A percentile compares a stretch with the other conserved stretches of the same genome.
Evolutionary conservation across 108 stramenopile species (phyloP).

Genomic region (Pseudonitzschia multiseries): DNA sequence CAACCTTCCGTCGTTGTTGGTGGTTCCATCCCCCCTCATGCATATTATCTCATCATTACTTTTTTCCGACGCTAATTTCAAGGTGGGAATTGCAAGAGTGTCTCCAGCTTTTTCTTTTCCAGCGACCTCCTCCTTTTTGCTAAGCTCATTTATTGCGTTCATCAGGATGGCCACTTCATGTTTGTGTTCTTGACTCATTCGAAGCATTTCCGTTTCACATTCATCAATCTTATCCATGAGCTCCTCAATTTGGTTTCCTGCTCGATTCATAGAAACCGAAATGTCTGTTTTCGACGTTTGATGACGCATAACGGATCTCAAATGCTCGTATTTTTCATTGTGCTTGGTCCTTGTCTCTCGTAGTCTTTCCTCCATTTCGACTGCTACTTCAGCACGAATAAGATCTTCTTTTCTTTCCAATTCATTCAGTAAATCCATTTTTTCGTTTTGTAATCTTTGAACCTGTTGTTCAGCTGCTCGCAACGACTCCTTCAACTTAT

Average conservation of each 20-base stretch:
- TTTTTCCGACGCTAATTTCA: slow-evolving; percentile 2
- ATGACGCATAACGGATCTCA: slow-evolving; percentile 38
- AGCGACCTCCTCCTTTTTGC: slow-evolving; percentile 32
- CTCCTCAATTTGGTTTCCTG: slow-evolving; percentile 55
- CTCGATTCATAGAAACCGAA: slow-evolving; percentile 36
- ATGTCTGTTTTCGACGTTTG: slow-evolving; percentile 9
- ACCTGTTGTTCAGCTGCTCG: slow-evolving; percentile 26
- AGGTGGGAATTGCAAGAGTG: not conserved
- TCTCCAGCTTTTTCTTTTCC: slow-evolving; percentile 8
- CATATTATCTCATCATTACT: not conserved
- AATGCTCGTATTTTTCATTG: slow-evolving; percentile 51
- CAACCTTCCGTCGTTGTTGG: not conserved
- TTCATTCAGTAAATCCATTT: slow-evolving; percentile 47
- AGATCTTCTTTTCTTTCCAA: slow-evolving; percentile 55
- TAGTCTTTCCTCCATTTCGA: slow-evolving; percentile 71
- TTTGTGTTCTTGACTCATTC: slow-evolving; percentile 67
- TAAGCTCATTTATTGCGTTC: slow-evolving; percentile 29
- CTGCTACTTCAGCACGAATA: slow-evolving; percentile 75
- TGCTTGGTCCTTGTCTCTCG: slow-evolving; percentile 58
- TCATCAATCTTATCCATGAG: slow-evolving; percentile 76
- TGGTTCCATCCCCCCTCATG: not conserved
- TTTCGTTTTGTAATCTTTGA: slow-evolving; percentile 39
- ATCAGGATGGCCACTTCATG: slow-evolving; percentile 42
- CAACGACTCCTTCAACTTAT: slow-evolving; percentile 32
- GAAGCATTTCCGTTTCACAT: slow-evolving; percentile 83